phyloP scores from a whole-genome alignment of 2,329 filamentous ascomycete genomes.

The Xylaria arbuscula region DNA sequence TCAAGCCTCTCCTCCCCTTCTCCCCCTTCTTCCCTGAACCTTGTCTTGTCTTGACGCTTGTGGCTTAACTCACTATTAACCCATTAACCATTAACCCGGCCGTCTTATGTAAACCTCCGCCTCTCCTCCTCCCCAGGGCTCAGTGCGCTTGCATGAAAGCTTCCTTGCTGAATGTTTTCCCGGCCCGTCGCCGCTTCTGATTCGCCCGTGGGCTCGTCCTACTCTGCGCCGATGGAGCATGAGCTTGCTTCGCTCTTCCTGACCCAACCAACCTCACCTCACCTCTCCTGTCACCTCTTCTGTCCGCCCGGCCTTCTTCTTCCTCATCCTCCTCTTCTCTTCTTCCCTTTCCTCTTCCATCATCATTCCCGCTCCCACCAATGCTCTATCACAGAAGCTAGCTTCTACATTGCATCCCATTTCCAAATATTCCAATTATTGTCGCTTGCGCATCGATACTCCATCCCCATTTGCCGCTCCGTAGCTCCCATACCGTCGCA shows the following conservation, averaged over 20 bases:
- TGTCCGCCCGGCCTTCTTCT: conserved; percentile 34
- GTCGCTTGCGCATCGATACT: conserved; percentile 26
- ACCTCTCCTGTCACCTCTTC: conserved; percentile 41
- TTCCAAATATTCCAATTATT: conserved; percentile 15
- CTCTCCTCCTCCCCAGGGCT: conserved; percentile 17
- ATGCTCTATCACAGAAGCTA: conserved; percentile 11
- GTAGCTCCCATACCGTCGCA: conserved; percentile 31
- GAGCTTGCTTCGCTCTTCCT: conserved; percentile 39
- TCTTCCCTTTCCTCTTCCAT: conserved; percentile 5
- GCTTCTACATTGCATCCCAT: conserved; percentile 9
- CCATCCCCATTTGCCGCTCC: conserved; percentile 22
- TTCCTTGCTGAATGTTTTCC: conserved; percentile 45
- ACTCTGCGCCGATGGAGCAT: conserved; percentile 44
- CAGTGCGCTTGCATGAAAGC: conserved; percentile 21
- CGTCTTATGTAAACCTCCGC: conserved; percentile 37
- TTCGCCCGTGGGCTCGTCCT: conserved; percentile 43
- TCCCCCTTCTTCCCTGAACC: conserved; percentile 24
- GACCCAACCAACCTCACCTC: conserved; percentile 45
- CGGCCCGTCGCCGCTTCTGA: conserved; percentile 45
- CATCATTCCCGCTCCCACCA: conserved; percentile 24
- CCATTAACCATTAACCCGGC: conserved; percentile 8
- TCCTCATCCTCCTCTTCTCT: conserved; percentile 25
- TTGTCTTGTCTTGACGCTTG: conserved; percentile 19
- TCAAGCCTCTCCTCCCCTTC: too few species aligned
- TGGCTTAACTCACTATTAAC: conserved; percentile 28